These are phyloP conservation scores for Hypomontagnella submonticulosa DNA, from an alignment of 495 filamentous ascomycete species.

Conservation along the genomic window DNA sequence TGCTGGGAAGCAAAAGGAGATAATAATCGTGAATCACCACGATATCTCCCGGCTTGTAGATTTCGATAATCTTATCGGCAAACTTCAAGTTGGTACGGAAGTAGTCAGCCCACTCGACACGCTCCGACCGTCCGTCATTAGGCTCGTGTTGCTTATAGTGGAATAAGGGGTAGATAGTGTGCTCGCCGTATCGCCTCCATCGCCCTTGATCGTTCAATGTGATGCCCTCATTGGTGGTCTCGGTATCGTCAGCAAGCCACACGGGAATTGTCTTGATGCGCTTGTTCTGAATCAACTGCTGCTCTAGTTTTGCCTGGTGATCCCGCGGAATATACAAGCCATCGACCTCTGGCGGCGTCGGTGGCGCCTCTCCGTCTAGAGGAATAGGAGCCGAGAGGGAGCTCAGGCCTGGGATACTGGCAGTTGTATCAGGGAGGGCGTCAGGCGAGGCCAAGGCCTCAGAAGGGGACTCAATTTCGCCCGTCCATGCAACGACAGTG, in stretches of 20 bases:
- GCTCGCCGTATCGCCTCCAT: constrained; percentile 90
- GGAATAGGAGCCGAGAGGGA: constrained; percentile 79
- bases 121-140: constrained; percentile 80
- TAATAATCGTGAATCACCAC: constrained; percentile 94
- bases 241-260: constrained; percentile 80
- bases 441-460: constrained; percentile 54
- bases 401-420: constrained; percentile 56
- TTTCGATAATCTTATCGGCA: constrained; percentile 82
- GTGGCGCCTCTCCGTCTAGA: constrained; percentile 66
- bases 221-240: constrained; percentile 70
- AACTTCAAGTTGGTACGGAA: constrained; percentile 87
- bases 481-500: constrained; percentile 91
- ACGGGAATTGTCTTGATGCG: constrained; percentile 77
- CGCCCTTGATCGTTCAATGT: constrained; percentile 78
- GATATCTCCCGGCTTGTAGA: constrained; percentile 90
- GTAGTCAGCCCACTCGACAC: constrained; percentile 90
- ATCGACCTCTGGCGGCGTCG: constrained; percentile 67
- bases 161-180: constrained; percentile 87
- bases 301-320: constrained; percentile 76
- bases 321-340: constrained; percentile 70
- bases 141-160: constrained; percentile 94
- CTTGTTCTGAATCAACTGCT: constrained; percentile 72
- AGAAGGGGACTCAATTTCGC: constrained; percentile 74
- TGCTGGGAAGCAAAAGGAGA: constrained; percentile 83
- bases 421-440: constrained; percentile 56